Percentiles rank a stretch among this genome's conserved stretches.
phyloP scores from a whole-genome alignment of 1,139 yeast species.

The Geotrichum cucujoidarum region DNA sequence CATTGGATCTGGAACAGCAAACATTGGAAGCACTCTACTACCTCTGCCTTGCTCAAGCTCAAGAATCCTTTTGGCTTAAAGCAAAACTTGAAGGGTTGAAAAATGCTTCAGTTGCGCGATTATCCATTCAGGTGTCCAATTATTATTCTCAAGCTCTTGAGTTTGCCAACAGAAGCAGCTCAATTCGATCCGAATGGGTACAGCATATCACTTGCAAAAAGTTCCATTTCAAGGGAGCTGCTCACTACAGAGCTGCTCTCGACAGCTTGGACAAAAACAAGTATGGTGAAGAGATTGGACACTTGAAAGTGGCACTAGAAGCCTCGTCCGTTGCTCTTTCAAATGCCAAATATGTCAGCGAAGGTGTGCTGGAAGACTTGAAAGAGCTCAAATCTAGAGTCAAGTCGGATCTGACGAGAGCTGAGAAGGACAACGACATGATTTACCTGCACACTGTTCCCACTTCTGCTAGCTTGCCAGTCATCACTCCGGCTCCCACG shows the following conservation, averaged over 20 bases:
- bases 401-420: conserved; percentile 44
- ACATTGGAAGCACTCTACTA: conserved; percentile 42
- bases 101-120: conserved; percentile 56
- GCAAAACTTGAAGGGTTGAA: conserved; percentile 54
- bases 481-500: conserved; percentile 46
- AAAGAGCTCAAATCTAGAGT: conserved; percentile 46
- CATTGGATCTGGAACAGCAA: conserved; percentile 44
- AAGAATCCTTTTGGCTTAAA: conserved; percentile 78
- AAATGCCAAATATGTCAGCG: conserved; percentile 42
- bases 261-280: conserved; percentile 46
- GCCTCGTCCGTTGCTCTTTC: conserved; percentile 26
- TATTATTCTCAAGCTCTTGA: conserved; percentile 49
- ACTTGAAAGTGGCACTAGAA: conserved; percentile 45
- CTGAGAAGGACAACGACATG: conserved; percentile 77
- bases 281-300: conserved; percentile 69
- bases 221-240: conserved; percentile 64
- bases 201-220: conserved; percentile 55
- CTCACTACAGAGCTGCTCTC: conserved; percentile 57
- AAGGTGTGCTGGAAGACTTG: conserved; percentile 45
- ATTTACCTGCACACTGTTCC: conserved; percentile 70
- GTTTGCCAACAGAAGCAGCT: conserved; percentile 46
- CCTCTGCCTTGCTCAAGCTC: conserved; percentile 80
- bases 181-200: conserved; percentile 59
- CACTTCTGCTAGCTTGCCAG: conserved; percentile 39
- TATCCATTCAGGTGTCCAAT: conserved; percentile 59